Conservation (phyloP, 345 rosid species). For the Arabidopsis thaliana region TAIR10.1 NC_003074.8:18018501-18019000, state of each 20-base stretch:
- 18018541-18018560: constrained; percentile 91
- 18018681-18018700: constrained; percentile 86
- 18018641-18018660: too few relatives aligned
- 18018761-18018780: constrained; percentile 64
- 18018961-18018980: too few relatives aligned
- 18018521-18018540: constrained; percentile 67
- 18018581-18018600: constrained; percentile 79
- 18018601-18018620: not conserved
- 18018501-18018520: constrained; percentile 71
- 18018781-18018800: too few relatives aligned
- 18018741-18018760: constrained; percentile 92
- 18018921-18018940: too few relatives aligned
- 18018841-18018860: too few relatives aligned
- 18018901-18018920: too few relatives aligned
- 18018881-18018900: too few relatives aligned
- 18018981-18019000: too few relatives aligned
- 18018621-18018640: not conserved
- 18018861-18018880: too few relatives aligned
- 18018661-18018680: not conserved
- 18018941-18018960: too few relatives aligned
- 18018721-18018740: constrained; percentile 85
- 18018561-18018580: constrained; percentile 82
- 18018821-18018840: too few relatives aligned
- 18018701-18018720: constrained; percentile 67
- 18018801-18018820: too few relatives aligned